Percentiles rank a stretch among this genome's conserved stretches.
Conservation (phyloP, 1,284 basidiomycete genomes). For the Trichosporon sp. region DNA sequence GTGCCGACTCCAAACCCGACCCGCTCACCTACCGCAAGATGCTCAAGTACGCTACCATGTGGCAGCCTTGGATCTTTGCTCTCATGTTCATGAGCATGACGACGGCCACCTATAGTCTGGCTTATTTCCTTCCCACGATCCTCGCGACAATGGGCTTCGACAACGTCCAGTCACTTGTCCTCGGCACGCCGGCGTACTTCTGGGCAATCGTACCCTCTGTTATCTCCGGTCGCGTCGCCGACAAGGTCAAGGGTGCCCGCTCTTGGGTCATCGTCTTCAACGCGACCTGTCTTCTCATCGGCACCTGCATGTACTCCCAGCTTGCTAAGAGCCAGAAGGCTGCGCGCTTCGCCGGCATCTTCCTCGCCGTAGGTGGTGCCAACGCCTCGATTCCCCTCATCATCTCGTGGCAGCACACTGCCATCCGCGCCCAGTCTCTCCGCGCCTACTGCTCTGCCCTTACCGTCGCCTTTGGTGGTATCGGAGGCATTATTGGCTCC, state of each 20-base stretch:
- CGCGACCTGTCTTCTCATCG: slow-evolving; percentile 24
- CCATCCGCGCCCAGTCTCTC: slow-evolving; percentile 57
- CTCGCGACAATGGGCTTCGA: slow-evolving; percentile 56
- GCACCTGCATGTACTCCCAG: slow-evolving; percentile 33
- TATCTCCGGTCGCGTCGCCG: slow-evolving; percentile 48
- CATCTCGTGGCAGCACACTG: slow-evolving; percentile 54
- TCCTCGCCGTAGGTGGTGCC: slow-evolving; percentile 55
- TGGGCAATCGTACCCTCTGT: slow-evolving; percentile 52
- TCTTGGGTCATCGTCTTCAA: slow-evolving; percentile 27
- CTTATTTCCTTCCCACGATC: slow-evolving; percentile 58
- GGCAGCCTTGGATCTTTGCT: slow-evolving; percentile 58
- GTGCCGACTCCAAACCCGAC: slow-evolving; percentile 55
- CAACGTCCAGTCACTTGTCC: slow-evolving; percentile 44
- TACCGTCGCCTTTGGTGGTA: slow-evolving; percentile 55
- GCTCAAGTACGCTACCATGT: slow-evolving; percentile 46
- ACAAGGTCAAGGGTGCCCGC: slow-evolving; percentile 34
- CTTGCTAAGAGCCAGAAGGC: slow-evolving; percentile 19
- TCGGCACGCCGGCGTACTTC: slow-evolving; percentile 58
- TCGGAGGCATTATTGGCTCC: slow-evolving; percentile 58
- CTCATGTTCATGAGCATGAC: slow-evolving; percentile 53
- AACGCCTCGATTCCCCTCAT: slow-evolving; percentile 48
- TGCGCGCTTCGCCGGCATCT: slow-evolving; percentile 45
- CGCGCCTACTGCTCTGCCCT: slow-evolving; percentile 51
- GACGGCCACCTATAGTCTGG: slow-evolving; percentile 33
- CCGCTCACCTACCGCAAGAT: slow-evolving; percentile 49